Evolutionary conservation across 805 yeast genomes (phyloP).

Genomic region (Wickerhamiella nectarea): DNA sequence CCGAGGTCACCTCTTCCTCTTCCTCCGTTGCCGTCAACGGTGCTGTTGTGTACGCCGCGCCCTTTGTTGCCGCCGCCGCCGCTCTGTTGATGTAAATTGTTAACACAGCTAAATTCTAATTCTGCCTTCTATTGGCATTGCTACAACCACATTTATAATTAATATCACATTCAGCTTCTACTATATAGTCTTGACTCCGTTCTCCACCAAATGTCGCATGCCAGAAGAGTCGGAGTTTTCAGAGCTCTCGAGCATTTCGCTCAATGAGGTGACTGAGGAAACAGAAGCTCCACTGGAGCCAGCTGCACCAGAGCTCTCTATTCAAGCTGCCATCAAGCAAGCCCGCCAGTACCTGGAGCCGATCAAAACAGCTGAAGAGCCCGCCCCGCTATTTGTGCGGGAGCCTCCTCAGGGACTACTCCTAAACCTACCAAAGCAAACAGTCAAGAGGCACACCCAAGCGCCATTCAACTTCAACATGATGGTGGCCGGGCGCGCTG

Average conservation of each 20-base stretch:
- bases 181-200: background rate
- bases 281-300: background rate
- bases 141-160: background rate
- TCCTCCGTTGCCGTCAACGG: slow-evolving; percentile 1
- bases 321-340: background rate
- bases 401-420: background rate
- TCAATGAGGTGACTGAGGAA: background rate
- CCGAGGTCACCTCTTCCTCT: background rate
- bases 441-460: slow-evolving; percentile 39
- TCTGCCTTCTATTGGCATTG: background rate
- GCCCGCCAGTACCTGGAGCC: background rate
- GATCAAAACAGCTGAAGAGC: background rate
- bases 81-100: slow-evolving; percentile 5
- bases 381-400: background rate
- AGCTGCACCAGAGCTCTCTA: background rate
- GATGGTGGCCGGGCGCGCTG: slow-evolving; percentile 74
- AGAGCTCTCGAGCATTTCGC: background rate
- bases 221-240: background rate
- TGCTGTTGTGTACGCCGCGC: slow-evolving; percentile 2
- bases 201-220: background rate
- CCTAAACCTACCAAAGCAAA: slow-evolving; percentile 6
- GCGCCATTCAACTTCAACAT: slow-evolving; percentile 48
- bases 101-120: background rate
- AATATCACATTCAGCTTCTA: background rate
- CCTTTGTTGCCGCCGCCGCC: slow-evolving; percentile 9